phyloP scores from a whole-genome alignment of 2,329 filamentous ascomycete genomes.

The Penicillium corylophilum region DNA sequence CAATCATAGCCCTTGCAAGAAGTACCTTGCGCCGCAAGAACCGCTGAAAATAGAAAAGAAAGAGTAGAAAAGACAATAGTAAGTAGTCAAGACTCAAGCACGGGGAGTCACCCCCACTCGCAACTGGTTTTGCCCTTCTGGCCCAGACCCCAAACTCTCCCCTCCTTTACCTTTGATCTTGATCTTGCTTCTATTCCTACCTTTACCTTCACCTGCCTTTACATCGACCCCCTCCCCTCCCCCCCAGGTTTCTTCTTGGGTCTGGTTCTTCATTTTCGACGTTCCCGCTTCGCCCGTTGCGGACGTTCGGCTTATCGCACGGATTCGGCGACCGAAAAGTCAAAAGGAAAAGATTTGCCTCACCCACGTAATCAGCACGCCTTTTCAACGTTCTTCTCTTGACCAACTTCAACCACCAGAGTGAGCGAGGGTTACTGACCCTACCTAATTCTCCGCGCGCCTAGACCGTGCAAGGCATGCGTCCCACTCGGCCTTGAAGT shows the following conservation, averaged over 20 bases:
- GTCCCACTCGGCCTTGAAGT: constrained; percentile 26
- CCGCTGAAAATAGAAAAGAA: neutral
- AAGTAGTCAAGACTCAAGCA: neutral
- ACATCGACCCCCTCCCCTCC: constrained; percentile 2
- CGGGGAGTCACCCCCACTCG: constrained; percentile 5
- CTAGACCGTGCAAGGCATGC: constrained; percentile 32
- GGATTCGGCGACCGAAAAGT: constrained; percentile 25
- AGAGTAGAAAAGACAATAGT: neutral
- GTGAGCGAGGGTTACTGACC: neutral
- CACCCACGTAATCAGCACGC: constrained; percentile 23
- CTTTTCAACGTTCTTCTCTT: constrained; percentile 9
- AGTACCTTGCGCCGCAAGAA: neutral
- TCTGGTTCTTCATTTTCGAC: neutral
- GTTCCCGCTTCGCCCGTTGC: constrained; percentile 3
- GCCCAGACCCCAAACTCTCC: constrained; percentile 17
- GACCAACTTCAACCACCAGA: neutral
- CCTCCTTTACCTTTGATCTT: constrained; percentile 1
- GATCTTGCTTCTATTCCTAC: constrained; percentile 6
- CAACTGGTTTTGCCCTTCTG: constrained; percentile 19
- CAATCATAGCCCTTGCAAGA: neutral
- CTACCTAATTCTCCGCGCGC: neutral
- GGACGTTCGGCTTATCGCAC: constrained; percentile 13
- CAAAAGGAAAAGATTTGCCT: constrained; percentile 32
- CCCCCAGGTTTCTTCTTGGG: neutral
- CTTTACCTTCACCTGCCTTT: constrained; percentile 1